Conservation (phyloP, 2,329 filamentous ascomycete genomes). For the Dothiorella sarmentorum region DNA sequence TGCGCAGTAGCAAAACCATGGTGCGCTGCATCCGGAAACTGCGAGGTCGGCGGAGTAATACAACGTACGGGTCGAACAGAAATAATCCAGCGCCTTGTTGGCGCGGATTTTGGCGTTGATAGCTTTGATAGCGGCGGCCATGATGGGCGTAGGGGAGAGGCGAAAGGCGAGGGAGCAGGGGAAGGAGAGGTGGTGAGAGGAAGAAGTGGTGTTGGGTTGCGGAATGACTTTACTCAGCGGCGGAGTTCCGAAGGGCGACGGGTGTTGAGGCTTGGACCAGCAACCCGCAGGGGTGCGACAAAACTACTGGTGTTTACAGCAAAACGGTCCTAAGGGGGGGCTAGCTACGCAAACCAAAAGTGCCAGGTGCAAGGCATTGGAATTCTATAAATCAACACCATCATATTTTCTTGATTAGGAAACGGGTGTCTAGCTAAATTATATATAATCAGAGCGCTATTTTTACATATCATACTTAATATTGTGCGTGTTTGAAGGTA, state of each 20-base stretch:
- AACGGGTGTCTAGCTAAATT: no score
- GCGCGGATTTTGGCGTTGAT: constrained; percentile 52
- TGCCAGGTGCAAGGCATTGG: no score
- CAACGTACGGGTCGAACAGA: constrained; percentile 53
- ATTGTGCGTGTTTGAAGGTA: no score
- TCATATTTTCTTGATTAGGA: no score
- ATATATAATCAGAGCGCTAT: no score
- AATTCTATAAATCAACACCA: no score
- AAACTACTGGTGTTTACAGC: no score
- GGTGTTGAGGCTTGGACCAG: constrained; percentile 5
- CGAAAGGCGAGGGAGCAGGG: background rate
- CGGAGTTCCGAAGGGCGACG: constrained; percentile 13
- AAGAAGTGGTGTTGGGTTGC: constrained; percentile 9
- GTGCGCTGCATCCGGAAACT: constrained; percentile 15
- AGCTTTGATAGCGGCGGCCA: constrained; percentile 53
- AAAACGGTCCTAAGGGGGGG: no score
- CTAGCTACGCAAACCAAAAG: no score
- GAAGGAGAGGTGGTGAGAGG: background rate
- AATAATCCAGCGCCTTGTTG: constrained; percentile 49
- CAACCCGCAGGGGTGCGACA: no score
- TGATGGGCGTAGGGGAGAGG: constrained; percentile 27
- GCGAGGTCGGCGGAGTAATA: constrained; percentile 8
- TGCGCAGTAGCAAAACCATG: background rate
- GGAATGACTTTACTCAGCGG: constrained; percentile 7
- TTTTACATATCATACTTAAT: no score